Conservation (phyloP, 345 rosid genomes). For the Aegle marmelos region DNA sequence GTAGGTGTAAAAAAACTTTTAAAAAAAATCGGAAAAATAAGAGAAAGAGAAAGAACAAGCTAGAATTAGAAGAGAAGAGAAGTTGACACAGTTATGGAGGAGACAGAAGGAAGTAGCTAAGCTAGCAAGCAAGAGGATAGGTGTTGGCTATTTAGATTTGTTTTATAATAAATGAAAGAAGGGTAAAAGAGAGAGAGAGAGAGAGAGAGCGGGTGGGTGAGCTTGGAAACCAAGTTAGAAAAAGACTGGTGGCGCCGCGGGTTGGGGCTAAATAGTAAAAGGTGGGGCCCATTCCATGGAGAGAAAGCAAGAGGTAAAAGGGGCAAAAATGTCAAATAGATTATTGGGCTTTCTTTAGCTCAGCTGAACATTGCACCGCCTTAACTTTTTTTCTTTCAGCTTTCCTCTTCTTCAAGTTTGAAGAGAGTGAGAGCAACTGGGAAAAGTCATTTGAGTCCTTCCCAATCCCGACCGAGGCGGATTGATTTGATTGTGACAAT, state of each 20-base stretch:
- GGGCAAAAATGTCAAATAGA: neutral
- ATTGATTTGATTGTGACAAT: slow-evolving; percentile 24
- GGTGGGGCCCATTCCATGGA: too few species aligned
- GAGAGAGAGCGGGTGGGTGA: slow-evolving; percentile 21
- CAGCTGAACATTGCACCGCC: slow-evolving; percentile 4
- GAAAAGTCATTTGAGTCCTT: neutral
- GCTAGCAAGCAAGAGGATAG: neutral
- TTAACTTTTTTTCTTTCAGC: neutral
- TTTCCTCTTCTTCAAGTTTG: neutral
- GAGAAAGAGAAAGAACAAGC: neutral
- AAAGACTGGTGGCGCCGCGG: slow-evolving; percentile 54
- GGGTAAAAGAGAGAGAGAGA: neutral
- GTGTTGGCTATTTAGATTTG: neutral
- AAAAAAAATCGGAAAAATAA: neutral
- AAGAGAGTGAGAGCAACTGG: neutral
- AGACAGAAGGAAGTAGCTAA: neutral
- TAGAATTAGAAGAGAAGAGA: neutral
- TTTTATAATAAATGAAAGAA: neutral
- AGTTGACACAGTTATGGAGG: neutral
- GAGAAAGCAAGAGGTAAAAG: too few species aligned
- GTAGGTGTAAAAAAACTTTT: neutral
- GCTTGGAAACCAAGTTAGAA: slow-evolving; percentile 44
- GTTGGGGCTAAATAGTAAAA: slow-evolving; percentile 18
- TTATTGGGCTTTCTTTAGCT: neutral
- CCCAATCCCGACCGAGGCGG: slow-evolving; percentile 19